Evolutionary conservation across 768 basidiomycete species (phyloP), one percentile per base, ranked within the genome.

Genomic region (Boletus rubescentipes): DNA sequence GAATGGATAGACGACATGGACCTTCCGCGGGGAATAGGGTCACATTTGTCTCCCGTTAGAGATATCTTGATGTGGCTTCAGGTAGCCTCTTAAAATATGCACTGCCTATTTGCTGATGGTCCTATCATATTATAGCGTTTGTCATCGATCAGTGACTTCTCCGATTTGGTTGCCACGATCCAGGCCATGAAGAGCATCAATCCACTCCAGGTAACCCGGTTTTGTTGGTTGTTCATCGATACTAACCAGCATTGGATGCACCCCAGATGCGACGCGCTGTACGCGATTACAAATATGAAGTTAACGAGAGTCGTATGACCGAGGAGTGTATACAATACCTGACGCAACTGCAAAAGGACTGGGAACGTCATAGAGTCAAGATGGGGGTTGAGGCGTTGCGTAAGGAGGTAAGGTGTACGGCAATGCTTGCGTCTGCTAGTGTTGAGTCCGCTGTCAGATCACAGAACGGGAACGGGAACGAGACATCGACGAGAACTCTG

Each of bases 251-350:
- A 18, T 37, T 30, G 49, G 35, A 26, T 44, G 9, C 20, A 36
- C 32, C 41, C 14, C 34, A 91, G 89, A 95, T 99, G 88, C 86
- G 93, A 46, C 83, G 93, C 18, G 95, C 95, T 36, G 89, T 96
- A 29, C 84, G 88, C 42, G 96, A 98, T 66, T 93, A 93, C 72
- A 90, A 84, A 67, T 97, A 91, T 66, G 96, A 99, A 73, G 89
- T 98, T 45, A 89, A 87, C 66, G 97, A 99, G 70, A 80, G 85
- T 1, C 80, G 79, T 55, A 97, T 99, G 92, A 89, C 86, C 3
- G 94, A 98, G 21, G 97, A 99, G 69, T 98, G 96, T 66, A 78
- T 83, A 36, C 92, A 97, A 73, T 98, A 98, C 63, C 81, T 98
- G 26, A 89, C 85, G 3, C 96, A 98, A 63, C 76, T 99, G 9